A percentile compares a stretch with the other conserved stretches of the same genome.
These are phyloP conservation scores for Fusarium austroafricanum DNA, from an alignment of 2,329 filamentous ascomycete genomes.

Conservation along the genomic window DNA sequence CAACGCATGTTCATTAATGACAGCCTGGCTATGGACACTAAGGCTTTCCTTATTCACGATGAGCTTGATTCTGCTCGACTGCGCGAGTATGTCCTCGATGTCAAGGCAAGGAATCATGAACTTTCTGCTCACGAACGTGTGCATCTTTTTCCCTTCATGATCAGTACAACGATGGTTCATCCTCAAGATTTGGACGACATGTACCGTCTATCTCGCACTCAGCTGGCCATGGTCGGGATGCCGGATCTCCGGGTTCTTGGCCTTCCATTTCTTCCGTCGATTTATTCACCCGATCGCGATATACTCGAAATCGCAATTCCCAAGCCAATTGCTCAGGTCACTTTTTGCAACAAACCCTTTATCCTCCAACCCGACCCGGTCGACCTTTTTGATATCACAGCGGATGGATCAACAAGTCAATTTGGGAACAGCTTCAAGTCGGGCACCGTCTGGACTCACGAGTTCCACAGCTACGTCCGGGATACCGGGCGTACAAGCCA, in stretches of 20 bases:
- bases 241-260: background rate
- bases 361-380: too few species aligned
- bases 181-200: background rate
- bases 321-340: rapidly evolving
- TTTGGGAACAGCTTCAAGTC: rapidly evolving
- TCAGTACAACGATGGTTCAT: background rate
- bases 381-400: too few species aligned
- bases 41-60: too few species aligned
- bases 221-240: background rate
- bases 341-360: too few species aligned
- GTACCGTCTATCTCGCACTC: background rate
- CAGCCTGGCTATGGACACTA: too few species aligned
- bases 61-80: background rate
- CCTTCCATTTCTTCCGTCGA: background rate
- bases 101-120: background rate
- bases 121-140: background rate
- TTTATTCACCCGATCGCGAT: rapidly evolving
- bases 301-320: background rate
- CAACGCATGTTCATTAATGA: too few species aligned
- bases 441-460: background rate
- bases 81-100: background rate
- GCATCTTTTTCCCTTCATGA: background rate
- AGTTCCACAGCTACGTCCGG: background rate
- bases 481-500: rapidly evolving
- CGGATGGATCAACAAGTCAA: background rate